Conservation (phyloP, 257 asterid species). For the Solanum dulcamara region DNA sequence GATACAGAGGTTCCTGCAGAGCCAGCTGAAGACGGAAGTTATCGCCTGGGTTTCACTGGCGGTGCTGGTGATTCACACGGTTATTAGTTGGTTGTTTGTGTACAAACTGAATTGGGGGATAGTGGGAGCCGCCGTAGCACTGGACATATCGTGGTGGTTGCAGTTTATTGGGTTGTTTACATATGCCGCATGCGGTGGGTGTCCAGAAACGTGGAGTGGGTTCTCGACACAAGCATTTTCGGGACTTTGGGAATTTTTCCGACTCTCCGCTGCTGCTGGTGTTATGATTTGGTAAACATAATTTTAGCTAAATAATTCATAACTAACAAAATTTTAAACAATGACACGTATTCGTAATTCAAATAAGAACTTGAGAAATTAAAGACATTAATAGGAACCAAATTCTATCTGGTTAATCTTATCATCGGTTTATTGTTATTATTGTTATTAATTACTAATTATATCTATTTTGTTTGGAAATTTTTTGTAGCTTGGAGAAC, state of each 20-base stretch:
- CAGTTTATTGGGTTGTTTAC: slow-evolving; percentile 14
- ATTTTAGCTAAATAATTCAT: neutral
- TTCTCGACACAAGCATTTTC: slow-evolving; percentile 28
- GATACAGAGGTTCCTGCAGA: slow-evolving; percentile 28
- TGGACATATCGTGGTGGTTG: slow-evolving; percentile 40
- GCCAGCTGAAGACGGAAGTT: slow-evolving; percentile 29
- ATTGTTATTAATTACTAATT: neutral
- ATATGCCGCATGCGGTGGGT: slow-evolving; percentile 26
- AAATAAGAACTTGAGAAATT: too few species aligned
- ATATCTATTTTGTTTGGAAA: neutral
- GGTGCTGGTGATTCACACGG: slow-evolving; percentile 15
- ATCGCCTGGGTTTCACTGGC: slow-evolving; percentile 20
- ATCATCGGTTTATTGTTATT: too few species aligned
- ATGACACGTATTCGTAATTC: too few species aligned
- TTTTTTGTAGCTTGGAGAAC: slow-evolving; percentile 39
- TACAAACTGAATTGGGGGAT: slow-evolving; percentile 14
- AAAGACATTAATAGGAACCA: too few species aligned
- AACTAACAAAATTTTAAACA: neutral
- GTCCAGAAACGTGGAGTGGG: slow-evolving; percentile 37
- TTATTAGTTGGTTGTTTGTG: slow-evolving; percentile 20
- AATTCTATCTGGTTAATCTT: too few species aligned
- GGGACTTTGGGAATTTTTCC: slow-evolving; percentile 27
- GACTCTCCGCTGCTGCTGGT: slow-evolving; percentile 37
- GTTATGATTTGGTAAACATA: slow-evolving; percentile 31
- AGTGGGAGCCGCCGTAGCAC: slow-evolving; percentile 17